These are phyloP conservation scores for Alternaria triticina DNA, from an alignment of 2,329 filamentous ascomycete species.

Conservation along the genomic window DNA sequence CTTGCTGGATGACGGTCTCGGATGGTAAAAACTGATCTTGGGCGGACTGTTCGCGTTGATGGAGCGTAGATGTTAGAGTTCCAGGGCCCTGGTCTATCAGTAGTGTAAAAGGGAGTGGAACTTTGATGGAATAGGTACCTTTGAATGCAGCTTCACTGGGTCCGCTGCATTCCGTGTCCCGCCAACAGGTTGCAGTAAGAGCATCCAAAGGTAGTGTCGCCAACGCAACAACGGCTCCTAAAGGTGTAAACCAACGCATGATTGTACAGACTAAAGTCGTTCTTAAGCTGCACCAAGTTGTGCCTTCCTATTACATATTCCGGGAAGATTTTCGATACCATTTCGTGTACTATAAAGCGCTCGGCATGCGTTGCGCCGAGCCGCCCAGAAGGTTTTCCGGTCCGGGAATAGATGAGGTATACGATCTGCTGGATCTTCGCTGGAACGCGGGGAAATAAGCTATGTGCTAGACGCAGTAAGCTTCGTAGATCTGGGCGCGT, in stretches of 20 bases:
- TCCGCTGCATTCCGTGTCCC: conserved; percentile 60
- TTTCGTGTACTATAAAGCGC: not conserved
- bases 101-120: not conserved
- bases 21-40: conserved; percentile 52
- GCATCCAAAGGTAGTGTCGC: not conserved
- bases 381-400: not conserved
- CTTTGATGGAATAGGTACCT: conserved; percentile 1
- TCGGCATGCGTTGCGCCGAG: conserved; percentile 9
- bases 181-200: conserved; percentile 56
- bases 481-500: not conserved
- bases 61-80: conserved; percentile 65
- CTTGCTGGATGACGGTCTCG: conserved; percentile 27
- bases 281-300: not conserved
- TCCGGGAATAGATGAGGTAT: conserved; percentile 3
- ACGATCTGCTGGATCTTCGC: not conserved
- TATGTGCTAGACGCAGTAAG: not conserved
- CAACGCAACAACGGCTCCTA: not conserved
- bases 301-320: not conserved
- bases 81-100: conserved; percentile 55
- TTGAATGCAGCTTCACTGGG: conserved; percentile 58
- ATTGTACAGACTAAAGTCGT: not conserved
- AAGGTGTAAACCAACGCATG: not conserved
- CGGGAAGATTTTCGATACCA: not conserved
- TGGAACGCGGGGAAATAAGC: conserved; percentile 7
- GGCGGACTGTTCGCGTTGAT: conserved; percentile 57